Evolutionary conservation across 257 asterid species (phyloP).

Genomic region (Gentiana dahurica): DNA sequence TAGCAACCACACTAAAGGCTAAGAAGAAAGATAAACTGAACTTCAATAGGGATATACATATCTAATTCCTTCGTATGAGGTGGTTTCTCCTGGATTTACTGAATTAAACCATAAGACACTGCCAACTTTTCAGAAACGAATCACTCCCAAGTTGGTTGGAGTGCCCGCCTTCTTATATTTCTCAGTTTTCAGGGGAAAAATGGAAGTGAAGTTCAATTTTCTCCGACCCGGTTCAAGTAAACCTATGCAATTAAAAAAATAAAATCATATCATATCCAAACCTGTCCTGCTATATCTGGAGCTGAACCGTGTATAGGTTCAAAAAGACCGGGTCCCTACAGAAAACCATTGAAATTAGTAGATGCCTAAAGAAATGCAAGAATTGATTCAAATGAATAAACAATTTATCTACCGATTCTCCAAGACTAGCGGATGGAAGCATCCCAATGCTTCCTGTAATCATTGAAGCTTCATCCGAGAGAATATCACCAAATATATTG

Average conservation of each 20-base stretch:
- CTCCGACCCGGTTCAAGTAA: background rate
- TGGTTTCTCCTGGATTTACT: too few relatives aligned
- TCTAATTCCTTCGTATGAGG: too few relatives aligned
- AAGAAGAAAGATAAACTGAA: too few relatives aligned
- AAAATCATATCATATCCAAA: conserved; percentile 14
- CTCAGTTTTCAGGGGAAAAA: too few relatives aligned
- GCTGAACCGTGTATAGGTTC: conserved; percentile 99
- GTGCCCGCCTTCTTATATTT: too few relatives aligned
- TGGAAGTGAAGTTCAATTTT: too few relatives aligned
- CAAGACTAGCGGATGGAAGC: conserved; percentile 98
- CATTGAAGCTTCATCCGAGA: conserved; percentile 99
- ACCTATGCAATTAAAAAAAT: background rate
- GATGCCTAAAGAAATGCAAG: background rate
- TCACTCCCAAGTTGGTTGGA: too few relatives aligned
- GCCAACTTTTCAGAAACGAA: too few relatives aligned
- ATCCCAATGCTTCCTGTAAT: conserved; percentile 98
- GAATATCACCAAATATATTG: conserved; percentile 93
- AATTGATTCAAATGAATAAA: conserved; percentile 1
- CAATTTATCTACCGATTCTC: conserved; percentile 51
- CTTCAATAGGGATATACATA: too few relatives aligned
- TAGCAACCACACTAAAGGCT: too few relatives aligned
- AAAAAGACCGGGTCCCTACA: conserved; percentile 92
- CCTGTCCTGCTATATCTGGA: conserved; percentile 99
- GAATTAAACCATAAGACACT: too few relatives aligned
- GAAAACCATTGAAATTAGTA: background rate